Conservation (phyloP, 495 filamentous ascomycete species). For the Achaetomiella virescens region DNA sequence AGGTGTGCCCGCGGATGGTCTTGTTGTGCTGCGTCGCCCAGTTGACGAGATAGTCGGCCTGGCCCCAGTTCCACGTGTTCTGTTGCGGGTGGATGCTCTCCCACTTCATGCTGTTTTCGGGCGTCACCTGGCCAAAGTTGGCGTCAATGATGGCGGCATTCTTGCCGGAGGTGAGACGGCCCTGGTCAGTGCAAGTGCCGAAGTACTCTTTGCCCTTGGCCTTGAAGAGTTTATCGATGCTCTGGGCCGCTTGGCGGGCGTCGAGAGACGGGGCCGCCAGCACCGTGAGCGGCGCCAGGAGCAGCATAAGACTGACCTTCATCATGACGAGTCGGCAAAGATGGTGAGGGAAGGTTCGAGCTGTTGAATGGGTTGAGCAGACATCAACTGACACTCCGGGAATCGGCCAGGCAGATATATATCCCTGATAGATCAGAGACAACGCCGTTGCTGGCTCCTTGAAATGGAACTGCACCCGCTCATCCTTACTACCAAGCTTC, state of each 20-base stretch:
- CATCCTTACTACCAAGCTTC: no score
- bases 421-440: neutral
- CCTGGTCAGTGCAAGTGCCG: constrained; percentile 50
- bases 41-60: constrained; percentile 53
- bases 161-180: constrained; percentile 43
- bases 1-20: constrained; percentile 57
- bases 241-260: constrained; percentile 35
- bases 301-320: constrained; percentile 36
- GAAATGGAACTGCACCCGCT: no score
- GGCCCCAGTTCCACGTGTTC: constrained; percentile 46
- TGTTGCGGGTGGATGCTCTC: constrained; percentile 43
- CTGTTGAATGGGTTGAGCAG: neutral
- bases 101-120: constrained; percentile 67
- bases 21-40: constrained; percentile 52
- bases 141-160: constrained; percentile 51
- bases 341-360: neutral
- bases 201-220: constrained; percentile 58
- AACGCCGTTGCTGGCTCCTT: neutral
- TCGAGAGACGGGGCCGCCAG: constrained; percentile 31
- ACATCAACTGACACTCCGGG: no score
- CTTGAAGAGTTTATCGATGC: constrained; percentile 51
- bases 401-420: neutral
- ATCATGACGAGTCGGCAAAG: constrained; percentile 21
- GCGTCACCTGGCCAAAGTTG: constrained; percentile 58
- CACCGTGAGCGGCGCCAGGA: constrained; percentile 33